Evolutionary conservation across 2,329 filamentous ascomycete genomes (phyloP).

Genomic region (Calycina herbarum): DNA sequence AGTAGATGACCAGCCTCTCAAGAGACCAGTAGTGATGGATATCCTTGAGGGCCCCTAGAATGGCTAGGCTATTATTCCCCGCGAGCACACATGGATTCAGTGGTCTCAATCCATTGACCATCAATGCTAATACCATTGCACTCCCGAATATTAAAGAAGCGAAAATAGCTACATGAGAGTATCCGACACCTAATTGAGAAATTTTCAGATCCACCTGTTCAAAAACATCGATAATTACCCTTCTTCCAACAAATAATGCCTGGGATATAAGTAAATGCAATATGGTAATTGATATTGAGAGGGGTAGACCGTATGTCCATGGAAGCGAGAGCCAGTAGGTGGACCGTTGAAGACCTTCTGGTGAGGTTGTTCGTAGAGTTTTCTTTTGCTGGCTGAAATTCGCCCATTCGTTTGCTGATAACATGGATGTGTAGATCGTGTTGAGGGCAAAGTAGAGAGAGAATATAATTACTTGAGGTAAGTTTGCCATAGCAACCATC

Average conservation of each 20-base stretch:
- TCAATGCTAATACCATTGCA: too few relatives aligned
- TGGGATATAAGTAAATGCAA: not conserved
- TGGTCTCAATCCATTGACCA: too few relatives aligned
- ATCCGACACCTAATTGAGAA: too few relatives aligned
- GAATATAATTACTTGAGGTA: conserved; percentile 6
- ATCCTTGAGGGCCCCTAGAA: too few relatives aligned
- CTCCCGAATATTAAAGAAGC: too few relatives aligned
- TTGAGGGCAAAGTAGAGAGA: not conserved
- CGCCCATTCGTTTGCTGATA: conserved; percentile 3
- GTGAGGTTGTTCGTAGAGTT: not conserved
- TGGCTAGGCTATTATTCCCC: too few relatives aligned
- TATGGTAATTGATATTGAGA: not conserved
- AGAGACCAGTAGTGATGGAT: too few relatives aligned
- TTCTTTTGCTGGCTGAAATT: not conserved
- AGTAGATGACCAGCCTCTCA: too few relatives aligned
- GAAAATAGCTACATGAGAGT: too few relatives aligned
- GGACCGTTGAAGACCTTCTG: not conserved
- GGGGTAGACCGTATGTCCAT: not conserved
- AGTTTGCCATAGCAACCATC: not conserved
- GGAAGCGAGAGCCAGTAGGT: conserved; percentile 10
- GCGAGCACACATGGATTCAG: too few relatives aligned
- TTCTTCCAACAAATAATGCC: not conserved
- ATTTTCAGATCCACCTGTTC: too few relatives aligned
- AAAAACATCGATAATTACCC: too few relatives aligned
- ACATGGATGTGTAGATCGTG: not conserved